Conservation (phyloP, 2,329 filamentous ascomycete genomes). For the Talaromyces piceae region DNA sequence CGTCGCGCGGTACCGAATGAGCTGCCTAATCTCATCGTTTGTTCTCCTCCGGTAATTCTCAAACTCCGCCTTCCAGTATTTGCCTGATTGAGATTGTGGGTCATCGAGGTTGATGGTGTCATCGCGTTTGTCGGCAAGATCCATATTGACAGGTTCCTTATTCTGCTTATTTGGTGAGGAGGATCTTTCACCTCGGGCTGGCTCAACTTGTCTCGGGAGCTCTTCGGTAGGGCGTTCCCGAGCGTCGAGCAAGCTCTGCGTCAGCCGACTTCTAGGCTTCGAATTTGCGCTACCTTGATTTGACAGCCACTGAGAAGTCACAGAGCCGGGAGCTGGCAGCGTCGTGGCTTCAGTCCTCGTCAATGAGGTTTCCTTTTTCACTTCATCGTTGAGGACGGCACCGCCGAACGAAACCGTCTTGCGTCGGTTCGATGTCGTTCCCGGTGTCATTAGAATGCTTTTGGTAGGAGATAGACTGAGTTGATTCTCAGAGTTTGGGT, state of each 20-base stretch:
- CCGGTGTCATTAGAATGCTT: conserved; percentile 58
- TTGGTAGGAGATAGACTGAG: conserved; percentile 47
- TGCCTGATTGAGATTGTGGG: conserved; percentile 51
- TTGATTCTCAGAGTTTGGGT: conserved; percentile 22
- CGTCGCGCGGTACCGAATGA: conserved; percentile 52
- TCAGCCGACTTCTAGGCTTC: conserved; percentile 34
- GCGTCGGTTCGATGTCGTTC: conserved; percentile 47
- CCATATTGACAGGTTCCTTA: conserved; percentile 1
- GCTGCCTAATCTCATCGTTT: conserved; percentile 52
- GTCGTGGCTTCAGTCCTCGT: conserved; percentile 43
- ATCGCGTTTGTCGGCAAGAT: conserved; percentile 33
- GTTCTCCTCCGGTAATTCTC: conserved; percentile 52
- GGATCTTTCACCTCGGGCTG: conserved; percentile 11
- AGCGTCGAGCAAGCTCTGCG: conserved; percentile 33
- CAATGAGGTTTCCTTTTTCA: conserved; percentile 38
- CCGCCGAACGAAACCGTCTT: conserved; percentile 57
- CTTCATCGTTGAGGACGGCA: conserved; percentile 50
- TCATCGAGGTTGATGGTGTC: conserved; percentile 48
- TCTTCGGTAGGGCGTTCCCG: conserved; percentile 20
- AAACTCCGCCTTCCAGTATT: conserved; percentile 57
- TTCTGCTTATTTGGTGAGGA: conserved; percentile 14
- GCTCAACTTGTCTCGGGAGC: conserved; percentile 20
- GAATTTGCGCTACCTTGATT: conserved; percentile 24
- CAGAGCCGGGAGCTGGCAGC: conserved; percentile 39
- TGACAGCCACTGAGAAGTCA: conserved; percentile 36